Conservation (phyloP, 345 rosid species). For the Acer saccharum region DNA sequence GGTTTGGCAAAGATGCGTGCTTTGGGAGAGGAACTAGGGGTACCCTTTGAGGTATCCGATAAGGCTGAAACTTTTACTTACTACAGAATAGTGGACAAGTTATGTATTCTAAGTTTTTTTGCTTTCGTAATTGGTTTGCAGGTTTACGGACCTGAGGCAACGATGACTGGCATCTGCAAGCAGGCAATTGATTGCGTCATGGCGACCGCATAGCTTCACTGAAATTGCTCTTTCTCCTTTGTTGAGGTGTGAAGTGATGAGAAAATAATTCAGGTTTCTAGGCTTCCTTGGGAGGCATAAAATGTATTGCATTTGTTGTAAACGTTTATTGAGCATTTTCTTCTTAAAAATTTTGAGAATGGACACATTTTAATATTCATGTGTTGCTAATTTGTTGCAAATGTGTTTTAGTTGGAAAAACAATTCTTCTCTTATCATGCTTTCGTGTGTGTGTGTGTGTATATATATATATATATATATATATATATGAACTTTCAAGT, state of each 20-base stretch:
- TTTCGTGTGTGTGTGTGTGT: too few relatives aligned
- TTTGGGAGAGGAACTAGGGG: conserved; percentile 79
- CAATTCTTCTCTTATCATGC: too few relatives aligned
- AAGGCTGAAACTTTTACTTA: neutral
- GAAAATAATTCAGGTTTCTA: neutral
- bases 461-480: too few relatives aligned
- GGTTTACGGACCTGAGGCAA: conserved; percentile 97
- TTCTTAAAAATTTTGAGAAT: neutral
- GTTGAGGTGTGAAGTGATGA: neutral
- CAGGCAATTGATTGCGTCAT: conserved; percentile 88
- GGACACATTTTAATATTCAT: neutral
- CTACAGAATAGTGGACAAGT: neutral
- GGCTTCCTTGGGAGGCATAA: neutral
- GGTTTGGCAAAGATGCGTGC: conserved; percentile 86
- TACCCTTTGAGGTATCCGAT: conserved; percentile 76
- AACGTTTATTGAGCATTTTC: neutral
- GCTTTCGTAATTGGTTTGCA: conserved; percentile 24
- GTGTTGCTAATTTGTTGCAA: neutral
- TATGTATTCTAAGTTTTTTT: neutral
- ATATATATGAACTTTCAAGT: too few relatives aligned
- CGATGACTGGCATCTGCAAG: conserved; percentile 98
- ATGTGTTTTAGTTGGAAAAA: too few relatives aligned
- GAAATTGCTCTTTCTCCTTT: neutral
- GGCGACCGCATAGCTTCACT: conserved; percentile 42
- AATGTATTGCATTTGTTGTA: neutral